Evolutionary conservation across 1,284 basidiomycete genomes (phyloP).

Genomic region (Apiotrichum sp.): DNA sequence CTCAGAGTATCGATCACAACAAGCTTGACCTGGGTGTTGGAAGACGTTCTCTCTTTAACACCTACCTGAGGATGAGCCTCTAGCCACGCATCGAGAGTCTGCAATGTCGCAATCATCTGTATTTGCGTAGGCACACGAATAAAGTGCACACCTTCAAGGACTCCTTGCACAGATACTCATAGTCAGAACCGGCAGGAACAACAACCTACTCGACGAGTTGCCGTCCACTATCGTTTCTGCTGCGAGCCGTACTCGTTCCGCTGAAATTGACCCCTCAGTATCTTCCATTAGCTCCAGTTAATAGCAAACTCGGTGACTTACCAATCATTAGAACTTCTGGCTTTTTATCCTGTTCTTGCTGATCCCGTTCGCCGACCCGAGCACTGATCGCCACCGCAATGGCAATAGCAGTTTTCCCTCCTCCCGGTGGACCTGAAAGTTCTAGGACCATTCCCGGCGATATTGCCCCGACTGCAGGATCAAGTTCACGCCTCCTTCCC

Average conservation of each 20-base stretch:
- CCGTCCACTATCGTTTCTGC: constrained; percentile 5
- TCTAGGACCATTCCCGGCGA: constrained; percentile 41
- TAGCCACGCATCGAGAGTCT: constrained; percentile 43
- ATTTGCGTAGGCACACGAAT: constrained; percentile 39
- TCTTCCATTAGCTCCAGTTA: constrained; percentile 23
- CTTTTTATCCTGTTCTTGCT: constrained; percentile 3
- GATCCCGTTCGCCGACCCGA: constrained; percentile 12
- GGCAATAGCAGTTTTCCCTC: constrained; percentile 38
- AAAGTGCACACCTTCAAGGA: constrained; percentile 39
- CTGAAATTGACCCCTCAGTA: constrained; percentile 40
- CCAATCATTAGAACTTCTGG: constrained; percentile 43
- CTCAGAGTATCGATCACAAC: constrained; percentile 45
- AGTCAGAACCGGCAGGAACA: background rate
- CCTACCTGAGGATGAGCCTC: constrained; percentile 33
- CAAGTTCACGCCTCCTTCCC: constrained; percentile 15
- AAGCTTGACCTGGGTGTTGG: constrained; percentile 35
- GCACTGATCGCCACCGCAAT: constrained; percentile 35
- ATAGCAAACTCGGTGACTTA: constrained; percentile 8
- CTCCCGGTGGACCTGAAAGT: constrained; percentile 42
- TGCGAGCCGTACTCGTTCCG: constrained; percentile 26
- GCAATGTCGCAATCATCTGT: constrained; percentile 42
- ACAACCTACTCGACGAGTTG: no score
- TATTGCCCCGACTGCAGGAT: constrained; percentile 8
- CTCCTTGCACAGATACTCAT: background rate
- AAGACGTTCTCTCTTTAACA: no score